phyloP scores from a whole-genome alignment of 441 rosid genomes.

The Croton laevigatus region DNA sequence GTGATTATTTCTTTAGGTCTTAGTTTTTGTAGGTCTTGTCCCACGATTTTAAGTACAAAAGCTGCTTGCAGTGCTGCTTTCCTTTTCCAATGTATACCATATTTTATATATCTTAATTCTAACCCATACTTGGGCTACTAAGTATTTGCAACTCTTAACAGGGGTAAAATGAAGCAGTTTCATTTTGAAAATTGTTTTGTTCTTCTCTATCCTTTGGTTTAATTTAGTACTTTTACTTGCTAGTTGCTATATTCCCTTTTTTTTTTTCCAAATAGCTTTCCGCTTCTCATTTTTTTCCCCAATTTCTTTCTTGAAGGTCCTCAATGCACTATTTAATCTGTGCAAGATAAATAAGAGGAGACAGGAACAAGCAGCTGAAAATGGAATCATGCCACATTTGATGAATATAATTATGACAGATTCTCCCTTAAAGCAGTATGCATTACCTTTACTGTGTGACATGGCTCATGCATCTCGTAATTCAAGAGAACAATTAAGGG shows the following conservation, averaged over 20 bases:
- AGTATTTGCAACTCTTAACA: neutral
- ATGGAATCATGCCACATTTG: constrained; percentile 95
- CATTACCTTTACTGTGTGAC: constrained; percentile 89
- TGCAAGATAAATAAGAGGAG: constrained; percentile 99
- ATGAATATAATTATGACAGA: constrained; percentile 76
- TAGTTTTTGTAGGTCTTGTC: no score
- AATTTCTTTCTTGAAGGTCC: constrained; percentile 49
- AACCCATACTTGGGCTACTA: no score
- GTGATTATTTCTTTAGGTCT: no score
- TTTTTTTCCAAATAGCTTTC: neutral
- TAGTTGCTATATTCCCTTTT: neutral
- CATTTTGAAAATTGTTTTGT: neutral
- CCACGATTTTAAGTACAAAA: no score
- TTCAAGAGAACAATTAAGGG: constrained; percentile 96
- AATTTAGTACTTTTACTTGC: neutral
- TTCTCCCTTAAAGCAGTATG: constrained; percentile 80
- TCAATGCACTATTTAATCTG: constrained; percentile 85
- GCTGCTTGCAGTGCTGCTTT: no score
- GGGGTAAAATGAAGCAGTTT: neutral
- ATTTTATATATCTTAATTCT: no score
- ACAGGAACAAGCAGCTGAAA: constrained; percentile 99
- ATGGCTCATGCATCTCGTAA: constrained; percentile 99
- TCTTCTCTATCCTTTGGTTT: neutral
- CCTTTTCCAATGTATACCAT: no score
- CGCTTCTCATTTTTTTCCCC: neutral